Base-by-base conservation (phyloP, 108 stramenopile genomes). In the Craspedostauros australis region DNA sequence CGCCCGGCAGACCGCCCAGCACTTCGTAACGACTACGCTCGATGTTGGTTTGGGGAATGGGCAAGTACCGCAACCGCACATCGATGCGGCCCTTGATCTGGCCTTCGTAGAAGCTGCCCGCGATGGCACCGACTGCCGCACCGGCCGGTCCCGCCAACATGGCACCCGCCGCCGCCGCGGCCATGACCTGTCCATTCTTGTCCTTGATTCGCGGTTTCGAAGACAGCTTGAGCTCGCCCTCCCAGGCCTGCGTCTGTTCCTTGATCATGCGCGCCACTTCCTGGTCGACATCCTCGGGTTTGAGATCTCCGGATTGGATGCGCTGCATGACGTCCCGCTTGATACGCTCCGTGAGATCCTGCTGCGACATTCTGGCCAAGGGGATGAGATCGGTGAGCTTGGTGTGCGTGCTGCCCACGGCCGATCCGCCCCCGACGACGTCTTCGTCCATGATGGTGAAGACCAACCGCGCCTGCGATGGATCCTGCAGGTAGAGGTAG, bases 401-500 rank as follows among this genome's bases (percentile, higher is more conserved):
- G 15, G 66, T 46, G 34, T 83, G 55, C 0, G 88, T 73, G 3
- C 77, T 79, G 0, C 80, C 76, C 8, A 91, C 70, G 11, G 78
- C 71, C 31, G 46, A 39, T 4, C 75, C 80, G 3, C 60, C 70
- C 2, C 82, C 82, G 26, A 85, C 68, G 1, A 83, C 68, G 46
- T 88, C 75, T 24, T 84, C 88, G 55, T 91, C 88, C 48, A 80
- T 68, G 0, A 91, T 33, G 3, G 84, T 84, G 16, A 91, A 74
- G 1, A 91, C 82, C 33, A 91, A 39, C 20, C 72, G 65, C 3
- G 71, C 82, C 8, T 53, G 60, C 4, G 54, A 39, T 0, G 88
- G 88, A 42, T 91, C 82, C 53, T 86, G 84, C 1, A 91, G 69
- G 45, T 91, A 91, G 12, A 91, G 29, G 37, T 84, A 91, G 48